Evolutionary conservation across 2,329 filamentous ascomycete species (phyloP).

Genomic region (Rhynchosporium agropyri): DNA sequence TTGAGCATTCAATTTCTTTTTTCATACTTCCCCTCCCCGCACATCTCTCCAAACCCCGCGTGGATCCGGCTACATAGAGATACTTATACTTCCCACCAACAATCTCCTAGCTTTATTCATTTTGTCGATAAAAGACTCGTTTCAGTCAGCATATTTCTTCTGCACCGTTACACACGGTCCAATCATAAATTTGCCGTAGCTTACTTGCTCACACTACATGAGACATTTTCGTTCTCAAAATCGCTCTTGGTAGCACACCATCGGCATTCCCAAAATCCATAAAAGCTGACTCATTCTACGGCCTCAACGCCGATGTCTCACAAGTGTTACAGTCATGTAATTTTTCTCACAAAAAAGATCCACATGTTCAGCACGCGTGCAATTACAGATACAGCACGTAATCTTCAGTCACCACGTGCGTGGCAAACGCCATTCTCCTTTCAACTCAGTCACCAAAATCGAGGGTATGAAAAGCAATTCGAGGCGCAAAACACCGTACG

Average conservation of each 20-base stretch:
- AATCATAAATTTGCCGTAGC: no score
- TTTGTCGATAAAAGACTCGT: no score
- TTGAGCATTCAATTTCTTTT: neutral
- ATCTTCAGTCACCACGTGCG: constrained; percentile 7
- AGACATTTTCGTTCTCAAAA: no score
- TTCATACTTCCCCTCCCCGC: neutral
- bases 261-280: no score
- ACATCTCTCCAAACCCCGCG: no score
- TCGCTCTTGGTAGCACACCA: no score
- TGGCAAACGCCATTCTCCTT: neutral
- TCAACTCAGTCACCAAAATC: neutral
- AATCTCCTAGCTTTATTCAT: neutral
- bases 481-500: neutral
- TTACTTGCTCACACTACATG: no score
- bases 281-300: no score
- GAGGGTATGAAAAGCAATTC: neutral
- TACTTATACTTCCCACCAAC: no score
- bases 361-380: neutral
- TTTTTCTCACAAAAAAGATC: neutral
- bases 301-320: constrained; percentile 1
- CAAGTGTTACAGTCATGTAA: neutral
- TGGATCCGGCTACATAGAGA: no score
- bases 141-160: no score
- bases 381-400: neutral
- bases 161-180: no score